Conservation (phyloP, 345 rosid species). For the Aquilaria sinensis region DNA sequence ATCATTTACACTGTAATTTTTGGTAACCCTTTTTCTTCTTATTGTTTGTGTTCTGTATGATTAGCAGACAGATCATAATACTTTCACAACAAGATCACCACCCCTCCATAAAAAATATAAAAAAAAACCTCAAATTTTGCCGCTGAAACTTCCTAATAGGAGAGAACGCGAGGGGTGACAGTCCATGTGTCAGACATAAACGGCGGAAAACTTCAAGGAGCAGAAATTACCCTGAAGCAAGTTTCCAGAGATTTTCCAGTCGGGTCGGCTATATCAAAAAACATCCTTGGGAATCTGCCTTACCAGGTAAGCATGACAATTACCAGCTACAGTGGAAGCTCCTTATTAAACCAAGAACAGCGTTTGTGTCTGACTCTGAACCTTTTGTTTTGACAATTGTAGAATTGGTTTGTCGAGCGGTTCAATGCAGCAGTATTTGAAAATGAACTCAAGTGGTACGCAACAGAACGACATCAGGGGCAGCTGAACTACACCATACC, state of each 20-base stretch:
- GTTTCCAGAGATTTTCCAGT: constrained; percentile 73
- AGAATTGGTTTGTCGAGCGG: constrained; percentile 80
- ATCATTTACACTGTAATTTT: constrained; percentile 43
- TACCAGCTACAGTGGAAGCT: too few species aligned
- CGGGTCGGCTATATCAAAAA: constrained; percentile 75
- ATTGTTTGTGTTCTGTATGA: not conserved
- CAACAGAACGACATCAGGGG: constrained; percentile 73
- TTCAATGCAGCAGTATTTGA: constrained; percentile 85
- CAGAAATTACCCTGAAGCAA: constrained; percentile 39
- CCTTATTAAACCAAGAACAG: too few species aligned
- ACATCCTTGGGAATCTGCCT: constrained; percentile 57
- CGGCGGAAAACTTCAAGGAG: constrained; percentile 55
- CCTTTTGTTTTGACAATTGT: not conserved
- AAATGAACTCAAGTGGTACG: constrained; percentile 89
- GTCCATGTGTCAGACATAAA: constrained; percentile 54
- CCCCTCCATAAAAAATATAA: not conserved
- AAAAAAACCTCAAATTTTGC: too few species aligned
- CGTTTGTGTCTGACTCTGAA: too few species aligned
- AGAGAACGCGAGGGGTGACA: constrained; percentile 62
- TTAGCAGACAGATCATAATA: not conserved
- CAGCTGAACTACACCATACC: constrained; percentile 50
- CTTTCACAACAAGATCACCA: not conserved
- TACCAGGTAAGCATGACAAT: constrained; percentile 51
- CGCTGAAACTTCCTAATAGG: constrained; percentile 24
- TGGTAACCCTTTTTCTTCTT: not conserved